These are phyloP conservation scores for Nematodospora valgi DNA, from an alignment of 805 yeast genomes.

Conservation along the genomic window DNA sequence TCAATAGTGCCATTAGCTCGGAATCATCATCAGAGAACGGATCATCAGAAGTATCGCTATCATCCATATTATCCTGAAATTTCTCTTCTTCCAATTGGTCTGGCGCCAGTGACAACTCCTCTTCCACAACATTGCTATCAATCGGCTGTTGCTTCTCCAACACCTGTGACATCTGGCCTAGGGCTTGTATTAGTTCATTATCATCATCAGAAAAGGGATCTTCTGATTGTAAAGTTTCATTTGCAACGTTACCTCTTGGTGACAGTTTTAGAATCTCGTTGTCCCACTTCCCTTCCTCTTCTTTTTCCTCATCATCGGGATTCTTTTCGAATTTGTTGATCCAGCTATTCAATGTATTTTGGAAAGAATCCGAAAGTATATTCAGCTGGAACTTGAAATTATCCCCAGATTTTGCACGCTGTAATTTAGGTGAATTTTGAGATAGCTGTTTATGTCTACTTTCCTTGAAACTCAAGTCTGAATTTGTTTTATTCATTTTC, in stretches of 20 bases:
- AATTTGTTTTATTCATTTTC: conserved; percentile 27
- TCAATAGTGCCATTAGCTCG: conserved; percentile 3
- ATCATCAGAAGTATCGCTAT: conserved; percentile 10
- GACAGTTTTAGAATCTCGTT: conserved; percentile 1
- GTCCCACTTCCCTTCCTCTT: conserved; percentile 1
- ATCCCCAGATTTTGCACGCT: conserved; percentile 37
- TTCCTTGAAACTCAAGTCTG: conserved; percentile 23
- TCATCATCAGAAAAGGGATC: conserved; percentile 33
- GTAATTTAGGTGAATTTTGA: conserved; percentile 31
- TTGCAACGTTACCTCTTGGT: conserved; percentile 1
- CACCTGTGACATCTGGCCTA: too few species aligned
- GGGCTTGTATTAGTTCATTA: conserved; percentile 13
- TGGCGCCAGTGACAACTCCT: not conserved
- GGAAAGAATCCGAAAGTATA: conserved; percentile 6
- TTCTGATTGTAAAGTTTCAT: conserved; percentile 11
- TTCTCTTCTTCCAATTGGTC: not conserved
- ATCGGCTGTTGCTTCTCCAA: not conserved
- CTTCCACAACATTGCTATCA: not conserved
- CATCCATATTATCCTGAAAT: not conserved
- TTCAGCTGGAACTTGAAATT: conserved; percentile 5
- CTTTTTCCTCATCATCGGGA: conserved; percentile 1
- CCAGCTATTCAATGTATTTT: conserved; percentile 22
- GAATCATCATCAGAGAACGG: conserved; percentile 20
- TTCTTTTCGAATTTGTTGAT: conserved; percentile 22
- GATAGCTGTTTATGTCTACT: conserved; percentile 12